Evolutionary conservation across 2,329 filamentous ascomycete species (phyloP), one percentile per base, ranked within the genome.

Genomic region (Colletotrichum sidae): DNA sequence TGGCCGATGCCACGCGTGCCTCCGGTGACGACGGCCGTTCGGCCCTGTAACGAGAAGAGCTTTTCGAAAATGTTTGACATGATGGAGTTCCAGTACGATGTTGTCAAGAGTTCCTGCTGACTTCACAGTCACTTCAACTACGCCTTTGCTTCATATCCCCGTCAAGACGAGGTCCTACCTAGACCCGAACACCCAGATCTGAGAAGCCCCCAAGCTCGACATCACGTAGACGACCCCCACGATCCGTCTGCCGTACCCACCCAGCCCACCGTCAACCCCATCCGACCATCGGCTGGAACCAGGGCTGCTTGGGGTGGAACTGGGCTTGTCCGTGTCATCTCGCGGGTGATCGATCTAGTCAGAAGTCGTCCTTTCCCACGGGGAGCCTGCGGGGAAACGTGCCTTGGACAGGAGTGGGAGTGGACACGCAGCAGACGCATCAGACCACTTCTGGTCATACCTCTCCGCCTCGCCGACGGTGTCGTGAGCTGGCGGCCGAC

Each of bases 1-100:
- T 71, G 69, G n/a, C 70, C 70, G 8, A 71, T 70, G 12, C 70
- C 69, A 12, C 70, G 42, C 6, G 70, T 72, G 10, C 69, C 69
- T 15, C 70, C 69, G 13, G 70, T 72, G 7, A 72, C 56, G n/a
- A 70, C 63, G 13, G 70, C 70, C 42, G 58, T 55, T 33, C 56
- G 63, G 60, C 70, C 70, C 5, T 67, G 11, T 34, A 71, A 61
- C 4, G 67, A 67, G 54, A 71, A 71, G 11, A 71, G 64, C 51
- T 63, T 67, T 45, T 69, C 65, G 7, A 70, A 25, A 25, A 64
- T 67, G 35, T 47, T 66, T 6, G 61, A 12, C 69, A 69, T 70
- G 12, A 44, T 10, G 39, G 39, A 38, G 8, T n/a, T 44, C 11
- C 9, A 25, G 15, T 25, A 7, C 38, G 8, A 51, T 17, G 25